Percentiles rank a stretch among this genome's conserved stretches.
phyloP scores from a whole-genome alignment of 2,329 filamentous ascomycete genomes.

The Helicocarpus griseus region DNA sequence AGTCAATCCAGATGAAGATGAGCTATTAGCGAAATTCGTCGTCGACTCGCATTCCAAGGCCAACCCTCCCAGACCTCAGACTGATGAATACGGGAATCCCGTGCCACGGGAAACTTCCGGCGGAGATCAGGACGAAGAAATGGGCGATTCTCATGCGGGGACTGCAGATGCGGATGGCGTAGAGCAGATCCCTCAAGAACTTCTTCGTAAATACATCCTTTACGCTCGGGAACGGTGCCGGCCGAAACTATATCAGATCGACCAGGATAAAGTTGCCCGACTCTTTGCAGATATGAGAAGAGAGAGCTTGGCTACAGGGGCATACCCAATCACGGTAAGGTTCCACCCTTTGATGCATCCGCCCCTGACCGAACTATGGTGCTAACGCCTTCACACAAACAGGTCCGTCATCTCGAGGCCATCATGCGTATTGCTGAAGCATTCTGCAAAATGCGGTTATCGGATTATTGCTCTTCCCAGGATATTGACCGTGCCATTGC shows the following conservation, averaged over 20 bases:
- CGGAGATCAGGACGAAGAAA: constrained; percentile 42
- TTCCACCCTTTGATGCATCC: not conserved
- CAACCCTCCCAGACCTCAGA: constrained; percentile 55
- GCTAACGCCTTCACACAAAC: constrained; percentile 1
- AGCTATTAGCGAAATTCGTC: constrained; percentile 87
- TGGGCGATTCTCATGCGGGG: constrained; percentile 29
- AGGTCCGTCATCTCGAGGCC: constrained; percentile 95
- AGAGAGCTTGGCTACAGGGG: constrained; percentile 85
- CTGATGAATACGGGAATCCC: constrained; percentile 36
- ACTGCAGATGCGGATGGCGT: constrained; percentile 43
- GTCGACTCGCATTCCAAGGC: constrained; percentile 88
- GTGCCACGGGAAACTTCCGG: constrained; percentile 54
- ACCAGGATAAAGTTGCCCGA: constrained; percentile 90
- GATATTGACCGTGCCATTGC: constrained; percentile 97
- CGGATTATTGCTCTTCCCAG: constrained; percentile 78
- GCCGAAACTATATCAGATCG: constrained; percentile 93
- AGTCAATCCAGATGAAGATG: constrained; percentile 84
- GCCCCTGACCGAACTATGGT: not conserved
- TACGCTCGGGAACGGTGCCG: constrained; percentile 83
- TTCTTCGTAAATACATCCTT: constrained; percentile 91
- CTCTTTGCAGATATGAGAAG: constrained; percentile 94
- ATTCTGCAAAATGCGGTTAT: constrained; percentile 97
- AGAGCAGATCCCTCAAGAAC: constrained; percentile 77
- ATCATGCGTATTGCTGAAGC: constrained; percentile 92
- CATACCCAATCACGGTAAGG: constrained; percentile 94